Conservation (phyloP, 495 filamentous ascomycete species). For the Penicillium flavigenum region DNA sequence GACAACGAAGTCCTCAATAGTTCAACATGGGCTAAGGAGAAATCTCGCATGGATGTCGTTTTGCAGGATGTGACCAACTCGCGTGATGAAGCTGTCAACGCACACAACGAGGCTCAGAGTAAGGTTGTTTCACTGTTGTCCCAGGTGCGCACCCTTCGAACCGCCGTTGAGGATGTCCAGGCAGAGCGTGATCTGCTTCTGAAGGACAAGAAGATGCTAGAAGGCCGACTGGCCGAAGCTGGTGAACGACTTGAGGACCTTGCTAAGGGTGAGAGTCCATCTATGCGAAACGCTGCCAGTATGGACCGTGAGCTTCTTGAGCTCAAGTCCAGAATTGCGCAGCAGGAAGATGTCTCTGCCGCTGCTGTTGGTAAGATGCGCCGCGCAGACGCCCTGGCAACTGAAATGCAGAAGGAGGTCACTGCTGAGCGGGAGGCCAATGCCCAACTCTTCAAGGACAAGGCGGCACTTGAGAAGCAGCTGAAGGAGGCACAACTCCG, state of each 20-base stretch:
- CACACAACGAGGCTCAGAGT: conserved; percentile 92
- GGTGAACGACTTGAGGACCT: conserved; percentile 90
- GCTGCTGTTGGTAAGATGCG: conserved; percentile 98
- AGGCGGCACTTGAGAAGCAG: conserved; percentile 83
- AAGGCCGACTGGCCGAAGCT: conserved; percentile 83
- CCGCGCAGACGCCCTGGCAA: conserved; percentile 83
- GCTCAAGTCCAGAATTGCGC: conserved; percentile 83
- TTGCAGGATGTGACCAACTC: conserved; percentile 86
- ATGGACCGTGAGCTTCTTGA: conserved; percentile 89
- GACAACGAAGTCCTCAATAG: conserved; percentile 98
- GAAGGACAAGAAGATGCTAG: conserved; percentile 87
- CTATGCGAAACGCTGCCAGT: conserved; percentile 86
- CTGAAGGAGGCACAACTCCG: conserved; percentile 88
- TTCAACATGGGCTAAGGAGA: conserved; percentile 98
- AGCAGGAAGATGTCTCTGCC: conserved; percentile 89
- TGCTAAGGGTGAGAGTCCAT: conserved; percentile 79
- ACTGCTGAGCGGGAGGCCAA: conserved; percentile 84
- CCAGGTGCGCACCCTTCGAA: conserved; percentile 84
- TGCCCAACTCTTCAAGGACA: conserved; percentile 85
- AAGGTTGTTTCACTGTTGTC: conserved; percentile 87
- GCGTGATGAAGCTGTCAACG: conserved; percentile 85
- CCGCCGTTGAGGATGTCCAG: conserved; percentile 79
- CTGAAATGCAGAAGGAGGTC: conserved; percentile 93
- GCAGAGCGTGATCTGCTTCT: conserved; percentile 81
- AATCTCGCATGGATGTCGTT: conserved; percentile 84